A percentile compares a stretch with the other conserved stretches of the same genome.
These are phyloP conservation scores for Penicillium sp. DNA, from an alignment of 2,329 filamentous ascomycete genomes.

Conservation along the genomic window DNA sequence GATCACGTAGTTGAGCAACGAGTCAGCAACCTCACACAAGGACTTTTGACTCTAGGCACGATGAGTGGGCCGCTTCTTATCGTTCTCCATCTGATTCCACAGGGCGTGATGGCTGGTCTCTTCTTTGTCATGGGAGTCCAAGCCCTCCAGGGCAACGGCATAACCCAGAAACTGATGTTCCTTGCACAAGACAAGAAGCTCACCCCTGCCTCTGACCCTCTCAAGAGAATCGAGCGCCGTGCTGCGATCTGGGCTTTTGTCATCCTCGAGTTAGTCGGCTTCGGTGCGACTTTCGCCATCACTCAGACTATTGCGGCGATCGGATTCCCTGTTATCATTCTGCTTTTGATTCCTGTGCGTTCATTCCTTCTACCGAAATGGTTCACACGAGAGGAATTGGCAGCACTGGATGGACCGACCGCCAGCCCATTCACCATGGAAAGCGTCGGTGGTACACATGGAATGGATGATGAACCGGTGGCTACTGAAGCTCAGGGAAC, in stretches of 20 bases:
- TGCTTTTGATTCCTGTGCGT: slow-evolving; percentile 68
- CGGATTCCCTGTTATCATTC: slow-evolving; percentile 75
- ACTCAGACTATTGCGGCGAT: slow-evolving; percentile 82
- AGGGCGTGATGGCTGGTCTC: slow-evolving; percentile 75
- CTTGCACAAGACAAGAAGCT: slow-evolving; percentile 65
- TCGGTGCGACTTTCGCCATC: slow-evolving; percentile 78
- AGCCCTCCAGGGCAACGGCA: slow-evolving; percentile 74
- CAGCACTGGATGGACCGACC: slow-evolving; percentile 69
- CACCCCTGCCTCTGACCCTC: slow-evolving; percentile 60
- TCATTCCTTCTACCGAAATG: slow-evolving; percentile 64
- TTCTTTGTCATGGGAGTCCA: slow-evolving; percentile 87
- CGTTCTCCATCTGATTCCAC: slow-evolving; percentile 75
- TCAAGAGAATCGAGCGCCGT: slow-evolving; percentile 63
- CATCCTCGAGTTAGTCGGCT: slow-evolving; percentile 66
- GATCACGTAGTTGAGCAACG: slow-evolving; percentile 68
- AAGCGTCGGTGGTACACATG: slow-evolving; percentile 67
- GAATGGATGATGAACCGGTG: slow-evolving; percentile 34
- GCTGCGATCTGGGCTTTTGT: slow-evolving; percentile 72
- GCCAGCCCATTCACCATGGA: slow-evolving; percentile 77
- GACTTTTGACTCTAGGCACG: slow-evolving; percentile 74
- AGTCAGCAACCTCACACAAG: slow-evolving; percentile 75
- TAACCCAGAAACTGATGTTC: slow-evolving; percentile 74
- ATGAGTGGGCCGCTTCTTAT: slow-evolving; percentile 75
- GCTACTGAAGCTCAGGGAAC: slow-evolving; percentile 6
- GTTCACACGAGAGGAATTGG: slow-evolving; percentile 64